A percentile compares a stretch with the other conserved stretches of the same genome.
These are phyloP conservation scores for Aureobasidium melanogenum DNA, from an alignment of 2,329 filamentous ascomycete species.

Conservation along the genomic window DNA sequence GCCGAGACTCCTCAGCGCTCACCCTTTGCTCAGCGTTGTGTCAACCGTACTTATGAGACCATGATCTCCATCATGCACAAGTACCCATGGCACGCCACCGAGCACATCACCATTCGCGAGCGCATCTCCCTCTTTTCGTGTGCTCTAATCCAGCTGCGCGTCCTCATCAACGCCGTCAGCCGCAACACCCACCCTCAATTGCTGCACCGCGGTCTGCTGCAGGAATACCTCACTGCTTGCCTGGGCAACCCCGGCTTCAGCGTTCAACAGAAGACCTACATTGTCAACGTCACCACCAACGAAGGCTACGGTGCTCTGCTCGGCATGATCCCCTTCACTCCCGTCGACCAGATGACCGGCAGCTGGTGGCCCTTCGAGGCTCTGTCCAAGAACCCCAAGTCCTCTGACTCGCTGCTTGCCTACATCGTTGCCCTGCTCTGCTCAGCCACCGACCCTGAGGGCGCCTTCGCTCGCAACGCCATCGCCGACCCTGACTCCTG, in stretches of 20 bases:
- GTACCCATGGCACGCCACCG: constrained; percentile 42
- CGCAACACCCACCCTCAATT: constrained; percentile 10
- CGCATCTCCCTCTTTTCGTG: constrained; percentile 37
- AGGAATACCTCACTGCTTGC: constrained; percentile 24
- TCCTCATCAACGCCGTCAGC: constrained; percentile 19
- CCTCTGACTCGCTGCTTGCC: constrained; percentile 18
- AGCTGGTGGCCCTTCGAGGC: constrained; percentile 25
- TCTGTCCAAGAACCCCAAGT: constrained; percentile 18
- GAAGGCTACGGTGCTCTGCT: constrained; percentile 18
- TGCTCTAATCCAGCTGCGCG: constrained; percentile 18
- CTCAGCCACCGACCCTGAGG: background rate
- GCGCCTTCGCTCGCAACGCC: constrained; percentile 15
- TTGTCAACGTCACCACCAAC: constrained; percentile 15
- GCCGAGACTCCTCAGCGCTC: constrained; percentile 42
- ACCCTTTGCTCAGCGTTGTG: constrained; percentile 40
- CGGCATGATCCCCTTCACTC: constrained; percentile 19
- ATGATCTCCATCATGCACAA: constrained; percentile 45
- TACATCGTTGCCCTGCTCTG: constrained; percentile 9
- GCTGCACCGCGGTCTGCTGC: constrained; percentile 21
- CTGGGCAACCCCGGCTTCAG: constrained; percentile 26
- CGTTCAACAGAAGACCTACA: constrained; percentile 23
- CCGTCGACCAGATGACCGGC: constrained; percentile 12
- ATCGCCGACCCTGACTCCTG: constrained; percentile 21
- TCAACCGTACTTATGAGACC: constrained; percentile 45
- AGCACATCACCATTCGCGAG: constrained; percentile 38